Percentiles rank a stretch among this genome's conserved stretches.
These are phyloP conservation scores for Pestalotiopsis sp. DNA, from an alignment of 2,329 filamentous ascomycete genomes.

Conservation along the genomic window DNA sequence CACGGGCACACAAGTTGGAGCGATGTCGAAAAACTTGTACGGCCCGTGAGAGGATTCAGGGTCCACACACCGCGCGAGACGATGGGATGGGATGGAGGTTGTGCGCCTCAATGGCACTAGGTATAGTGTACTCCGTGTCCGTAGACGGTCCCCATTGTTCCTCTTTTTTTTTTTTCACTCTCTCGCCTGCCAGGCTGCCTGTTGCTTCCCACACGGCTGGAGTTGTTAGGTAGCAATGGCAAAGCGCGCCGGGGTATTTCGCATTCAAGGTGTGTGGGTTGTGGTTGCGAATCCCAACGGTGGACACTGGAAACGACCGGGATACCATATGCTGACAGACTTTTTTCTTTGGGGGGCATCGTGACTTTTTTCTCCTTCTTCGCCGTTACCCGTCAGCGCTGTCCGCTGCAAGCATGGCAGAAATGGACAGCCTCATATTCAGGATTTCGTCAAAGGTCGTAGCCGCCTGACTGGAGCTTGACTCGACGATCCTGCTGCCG, in stretches of 20 bases:
- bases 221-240: background rate
- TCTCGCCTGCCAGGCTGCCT: background rate
- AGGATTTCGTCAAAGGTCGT: background rate
- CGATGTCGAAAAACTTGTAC: background rate
- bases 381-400: background rate
- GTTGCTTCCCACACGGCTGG: background rate
- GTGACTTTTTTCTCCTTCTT: background rate
- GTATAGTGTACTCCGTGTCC: background rate
- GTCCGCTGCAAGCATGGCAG: background rate
- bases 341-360: background rate
- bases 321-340: background rate
- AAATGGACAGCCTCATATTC: background rate
- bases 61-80: background rate
- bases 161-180: background rate
- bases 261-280: slow-evolving; percentile 1
- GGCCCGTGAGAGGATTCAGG: background rate
- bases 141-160: background rate
- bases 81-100: background rate
- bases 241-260: background rate
- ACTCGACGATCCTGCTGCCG: background rate
- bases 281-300: background rate
- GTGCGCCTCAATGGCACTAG: background rate
- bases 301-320: slow-evolving; percentile 3
- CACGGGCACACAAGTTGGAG: background rate
- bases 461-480: background rate